phyloP scores from a whole-genome alignment of 2,329 filamentous ascomycete species.

The Aspergillus fijiensis region DNA sequence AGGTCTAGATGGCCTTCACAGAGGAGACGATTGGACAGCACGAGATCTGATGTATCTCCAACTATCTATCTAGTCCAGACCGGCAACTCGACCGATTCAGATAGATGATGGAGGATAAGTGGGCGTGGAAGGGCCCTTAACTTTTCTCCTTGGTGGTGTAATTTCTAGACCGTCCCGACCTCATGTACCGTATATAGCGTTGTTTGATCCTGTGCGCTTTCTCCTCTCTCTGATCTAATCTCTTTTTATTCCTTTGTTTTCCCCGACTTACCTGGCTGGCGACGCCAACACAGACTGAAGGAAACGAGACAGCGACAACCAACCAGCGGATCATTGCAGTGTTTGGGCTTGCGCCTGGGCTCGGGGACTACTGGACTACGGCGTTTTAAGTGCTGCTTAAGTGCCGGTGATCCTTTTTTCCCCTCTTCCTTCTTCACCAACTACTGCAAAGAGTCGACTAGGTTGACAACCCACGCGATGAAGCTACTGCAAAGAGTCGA shows the following conservation, averaged over 20 bases:
- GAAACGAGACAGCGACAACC: constrained; percentile 3
- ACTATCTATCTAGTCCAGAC: not conserved
- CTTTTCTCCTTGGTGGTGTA: not conserved
- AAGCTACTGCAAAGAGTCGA: not conserved
- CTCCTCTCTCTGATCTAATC: not conserved
- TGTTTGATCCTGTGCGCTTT: not conserved
- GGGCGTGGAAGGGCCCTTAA: not conserved
- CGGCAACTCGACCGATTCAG: not conserved
- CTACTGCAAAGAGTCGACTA: not conserved
- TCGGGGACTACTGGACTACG: constrained; percentile 14
- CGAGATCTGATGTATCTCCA: not conserved
- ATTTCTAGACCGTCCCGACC: not conserved
- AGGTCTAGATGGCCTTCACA: not conserved
- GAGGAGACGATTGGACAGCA: not conserved
- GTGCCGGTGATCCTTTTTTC: constrained; percentile 18
- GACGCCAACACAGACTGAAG: not conserved
- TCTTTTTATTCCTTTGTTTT: not conserved
- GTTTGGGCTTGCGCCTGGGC: constrained; percentile 17
- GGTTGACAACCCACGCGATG: constrained; percentile 11
- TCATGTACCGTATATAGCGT: not conserved
- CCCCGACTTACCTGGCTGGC: not conserved
- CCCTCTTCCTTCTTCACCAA: not conserved
- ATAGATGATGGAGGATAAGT: not conserved
- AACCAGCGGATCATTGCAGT: constrained; percentile 14
- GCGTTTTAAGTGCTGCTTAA: constrained; percentile 13